Evolutionary conservation across 2,329 filamentous ascomycete genomes (phyloP), one percentile per base, ranked within the genome.

Genomic region (Zarea fungicola): DNA sequence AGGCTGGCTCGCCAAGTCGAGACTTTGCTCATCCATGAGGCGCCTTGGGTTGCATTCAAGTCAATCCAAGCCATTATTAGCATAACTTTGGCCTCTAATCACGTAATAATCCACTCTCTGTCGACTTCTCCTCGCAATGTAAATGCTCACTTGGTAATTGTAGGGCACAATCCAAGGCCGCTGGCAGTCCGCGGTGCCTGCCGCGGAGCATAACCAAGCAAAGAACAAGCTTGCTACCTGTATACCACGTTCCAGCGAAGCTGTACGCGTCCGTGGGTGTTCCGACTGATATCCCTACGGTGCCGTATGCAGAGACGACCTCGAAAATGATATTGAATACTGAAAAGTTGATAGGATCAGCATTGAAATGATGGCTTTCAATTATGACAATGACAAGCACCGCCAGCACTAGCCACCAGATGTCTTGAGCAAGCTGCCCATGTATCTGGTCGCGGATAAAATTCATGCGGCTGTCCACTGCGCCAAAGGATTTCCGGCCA

Each of bases 341-440:
- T 18, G 75, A 76, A 60, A 75, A 83, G 34, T 61, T 74, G 8
- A 65, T 64, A 0, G 79, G 78, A 46, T 80, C 71, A 5, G 61
- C 57, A 1, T 73, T 64, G 45, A 79, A 81, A 49, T 80, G 74
- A 5, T 66, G 63, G 14, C 76, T 77, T 60, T 86, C 83, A 40
- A 83, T 79, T 32, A 78, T 73, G 46, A 74, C 72, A 48, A 86
- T 81, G 26, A 81, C 61, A 42, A 85, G 70, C 11, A 83, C 72
- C 2, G 80, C 78, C 0, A 84, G 62, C 3, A 80, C 75, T 13
- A 86, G 76, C 68, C 75, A 81, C 82, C 83, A 85, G 14, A 86
- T 68, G 57, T 86, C 83, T 60, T 85, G 80, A 25, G 80, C 77
- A 2, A 86, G 72, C 60, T 86, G 83, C 6, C 76, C 75, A n/a